Conservation (phyloP, 1,284 basidiomycete species). For the Coniferiporia weirii region DNA sequence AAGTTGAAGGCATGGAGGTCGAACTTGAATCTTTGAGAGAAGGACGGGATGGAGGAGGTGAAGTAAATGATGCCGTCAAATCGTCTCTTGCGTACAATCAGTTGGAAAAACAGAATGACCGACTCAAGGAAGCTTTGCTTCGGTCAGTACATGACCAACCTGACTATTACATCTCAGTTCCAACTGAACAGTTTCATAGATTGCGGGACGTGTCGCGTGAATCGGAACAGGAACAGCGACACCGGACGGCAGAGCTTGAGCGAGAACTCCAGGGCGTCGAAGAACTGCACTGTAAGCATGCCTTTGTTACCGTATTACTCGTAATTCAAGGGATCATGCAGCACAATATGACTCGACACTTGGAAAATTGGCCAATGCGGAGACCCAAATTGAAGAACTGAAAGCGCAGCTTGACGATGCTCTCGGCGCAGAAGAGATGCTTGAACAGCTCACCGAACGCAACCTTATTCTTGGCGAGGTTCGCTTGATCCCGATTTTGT, state of each 20-base stretch:
- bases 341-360: constrained; percentile 77
- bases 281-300: constrained; percentile 57
- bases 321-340: constrained; percentile 28
- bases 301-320: neutral
- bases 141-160: constrained; percentile 40
- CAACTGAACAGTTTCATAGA: constrained; percentile 34
- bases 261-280: constrained; percentile 73
- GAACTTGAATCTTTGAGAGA: constrained; percentile 77
- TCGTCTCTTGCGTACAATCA: constrained; percentile 81
- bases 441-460: constrained; percentile 92
- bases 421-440: constrained; percentile 91
- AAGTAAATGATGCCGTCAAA: constrained; percentile 44
- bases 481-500: constrained; percentile 16
- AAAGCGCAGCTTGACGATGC: constrained; percentile 95
- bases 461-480: constrained; percentile 90
- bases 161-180: neutral
- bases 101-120: constrained; percentile 93
- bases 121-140: constrained; percentile 90
- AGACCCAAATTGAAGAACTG: constrained; percentile 89
- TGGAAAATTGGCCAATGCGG: constrained; percentile 79
- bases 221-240: constrained; percentile 80
- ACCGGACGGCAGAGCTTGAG: constrained; percentile 83
- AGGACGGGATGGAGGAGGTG: constrained; percentile 34
- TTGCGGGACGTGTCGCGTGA: constrained; percentile 86
- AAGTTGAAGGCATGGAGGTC: constrained; percentile 75